phyloP scores from a whole-genome alignment of 345 rosid species.

The Laguncularia racemosa region DNA sequence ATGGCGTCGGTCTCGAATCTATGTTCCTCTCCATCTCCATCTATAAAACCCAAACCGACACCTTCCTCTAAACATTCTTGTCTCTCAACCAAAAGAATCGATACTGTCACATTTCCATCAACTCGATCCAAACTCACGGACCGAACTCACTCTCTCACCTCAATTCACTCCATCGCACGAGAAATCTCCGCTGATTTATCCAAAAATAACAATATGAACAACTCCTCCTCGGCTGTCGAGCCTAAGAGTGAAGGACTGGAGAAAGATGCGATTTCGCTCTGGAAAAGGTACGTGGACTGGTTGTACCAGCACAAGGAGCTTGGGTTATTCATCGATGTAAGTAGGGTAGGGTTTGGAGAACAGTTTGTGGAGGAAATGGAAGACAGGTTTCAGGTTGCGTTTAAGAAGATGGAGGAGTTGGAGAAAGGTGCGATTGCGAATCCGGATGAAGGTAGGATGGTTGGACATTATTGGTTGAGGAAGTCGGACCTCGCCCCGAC shows the following conservation, averaged over 20 bases:
- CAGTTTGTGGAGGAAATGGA: constrained; percentile 78
- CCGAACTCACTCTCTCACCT: constrained; percentile 2
- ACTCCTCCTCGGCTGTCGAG: neutral
- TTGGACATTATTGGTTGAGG: constrained; percentile 96
- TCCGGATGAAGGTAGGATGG: constrained; percentile 98
- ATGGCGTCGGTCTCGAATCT: constrained; percentile 57
- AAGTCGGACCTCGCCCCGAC: constrained; percentile 64
- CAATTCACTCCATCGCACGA: constrained; percentile 42
- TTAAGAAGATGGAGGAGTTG: constrained; percentile 71
- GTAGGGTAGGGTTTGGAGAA: constrained; percentile 80
- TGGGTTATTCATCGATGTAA: constrained; percentile 79
- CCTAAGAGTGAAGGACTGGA: constrained; percentile 37
- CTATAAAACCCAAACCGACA: constrained; percentile 23
- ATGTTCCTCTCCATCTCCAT: constrained; percentile 27
- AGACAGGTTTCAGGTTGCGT: constrained; percentile 57
- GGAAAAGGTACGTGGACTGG: constrained; percentile 91
- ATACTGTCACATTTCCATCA: constrained; percentile 29
- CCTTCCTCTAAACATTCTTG: constrained; percentile 12
- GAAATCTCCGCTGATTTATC: constrained; percentile 44
- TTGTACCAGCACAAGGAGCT: constrained; percentile 88
- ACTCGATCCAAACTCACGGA: constrained; percentile 17
- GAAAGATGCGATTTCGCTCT: constrained; percentile 56
- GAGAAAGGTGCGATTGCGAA: constrained; percentile 93
- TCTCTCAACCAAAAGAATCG: constrained; percentile 17
- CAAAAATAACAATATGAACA: constrained; percentile 16